A percentile compares a stretch with the other conserved stretches of the same genome.
Conservation (phyloP, 257 asterid species). For the Misopates orontium region DNA sequence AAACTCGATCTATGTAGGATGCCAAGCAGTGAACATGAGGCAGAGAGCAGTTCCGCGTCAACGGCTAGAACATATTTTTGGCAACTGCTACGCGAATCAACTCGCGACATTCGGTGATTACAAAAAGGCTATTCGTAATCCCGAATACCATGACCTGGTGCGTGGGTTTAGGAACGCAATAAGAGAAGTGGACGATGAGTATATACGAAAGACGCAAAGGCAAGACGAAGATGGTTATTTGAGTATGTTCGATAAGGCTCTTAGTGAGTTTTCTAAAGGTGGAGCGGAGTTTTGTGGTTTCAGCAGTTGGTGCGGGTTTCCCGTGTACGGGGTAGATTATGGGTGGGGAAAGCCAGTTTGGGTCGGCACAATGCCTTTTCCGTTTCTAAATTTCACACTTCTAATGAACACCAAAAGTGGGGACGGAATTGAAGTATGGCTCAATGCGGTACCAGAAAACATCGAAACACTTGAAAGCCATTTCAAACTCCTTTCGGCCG, state of each 20-base stretch:
- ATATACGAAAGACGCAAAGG: not conserved
- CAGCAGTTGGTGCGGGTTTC: conserved; percentile 55
- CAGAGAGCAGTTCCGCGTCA: conserved; percentile 30
- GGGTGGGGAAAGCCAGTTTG: conserved; percentile 54
- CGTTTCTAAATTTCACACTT: conserved; percentile 31
- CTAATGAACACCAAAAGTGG: conserved; percentile 41
- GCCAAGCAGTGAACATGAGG: conserved; percentile 39
- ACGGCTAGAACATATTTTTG: conserved; percentile 15
- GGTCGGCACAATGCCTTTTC: conserved; percentile 34
- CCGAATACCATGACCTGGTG: conserved; percentile 4
- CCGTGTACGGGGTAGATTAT: conserved; percentile 48
- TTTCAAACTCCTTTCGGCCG: too few relatives aligned
- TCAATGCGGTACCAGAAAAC: conserved; percentile 28
- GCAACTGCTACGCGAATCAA: conserved; percentile 2
- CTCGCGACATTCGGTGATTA: not conserved
- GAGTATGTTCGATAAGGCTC: not conserved
- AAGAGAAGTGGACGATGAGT: not conserved
- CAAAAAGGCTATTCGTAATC: too few relatives aligned
- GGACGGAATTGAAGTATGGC: conserved; percentile 53
- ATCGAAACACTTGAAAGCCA: too few relatives aligned
- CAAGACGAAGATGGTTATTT: conserved; percentile 18
- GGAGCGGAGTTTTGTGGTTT: conserved; percentile 31
- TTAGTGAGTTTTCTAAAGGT: not conserved
- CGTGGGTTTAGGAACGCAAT: conserved; percentile 1
- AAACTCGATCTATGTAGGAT: not conserved